A percentile compares a stretch with the other conserved stretches of the same genome.
Evolutionary conservation across 2,329 filamentous ascomycete genomes (phyloP).

Genomic region (Metarhizium brunneum): DNA sequence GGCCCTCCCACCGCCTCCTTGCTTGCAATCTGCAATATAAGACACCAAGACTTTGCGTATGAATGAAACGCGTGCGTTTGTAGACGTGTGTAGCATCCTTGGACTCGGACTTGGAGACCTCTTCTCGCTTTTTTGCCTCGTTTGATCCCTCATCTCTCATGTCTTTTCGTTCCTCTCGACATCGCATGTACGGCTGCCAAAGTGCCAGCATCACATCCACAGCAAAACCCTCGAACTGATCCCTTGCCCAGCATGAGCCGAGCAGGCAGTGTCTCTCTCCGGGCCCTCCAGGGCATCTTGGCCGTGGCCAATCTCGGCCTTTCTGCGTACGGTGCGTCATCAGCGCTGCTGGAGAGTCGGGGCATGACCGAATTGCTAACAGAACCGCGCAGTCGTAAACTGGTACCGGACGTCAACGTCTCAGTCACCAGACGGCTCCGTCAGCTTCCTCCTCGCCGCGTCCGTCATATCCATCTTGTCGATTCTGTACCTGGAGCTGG

Average conservation of each 20-base stretch:
- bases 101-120: background rate
- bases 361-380: background rate
- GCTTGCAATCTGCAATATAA: background rate
- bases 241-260: conserved; percentile 9
- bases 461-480: conserved; percentile 46
- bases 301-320: conserved; percentile 10
- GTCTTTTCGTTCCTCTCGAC: background rate
- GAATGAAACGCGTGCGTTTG: background rate
- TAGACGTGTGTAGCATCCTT: background rate
- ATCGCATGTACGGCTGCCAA: background rate
- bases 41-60: background rate
- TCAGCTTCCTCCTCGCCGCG: conserved; percentile 49
- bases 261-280: conserved; percentile 7
- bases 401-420: conserved; percentile 50
- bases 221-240: no score
- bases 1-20: conserved; percentile 1
- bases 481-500: conserved; percentile 41
- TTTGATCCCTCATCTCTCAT: background rate
- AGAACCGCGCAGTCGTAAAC: conserved; percentile 38
- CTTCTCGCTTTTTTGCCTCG: background rate
- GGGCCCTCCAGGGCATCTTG: conserved; percentile 11
- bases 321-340: conserved; percentile 12
- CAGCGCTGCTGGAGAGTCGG: background rate
- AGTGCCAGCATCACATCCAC: no score
- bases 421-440: conserved; percentile 41